phyloP scores from a whole-genome alignment of 768 basidiomycete species.

The Russula ochroleuca region DNA sequence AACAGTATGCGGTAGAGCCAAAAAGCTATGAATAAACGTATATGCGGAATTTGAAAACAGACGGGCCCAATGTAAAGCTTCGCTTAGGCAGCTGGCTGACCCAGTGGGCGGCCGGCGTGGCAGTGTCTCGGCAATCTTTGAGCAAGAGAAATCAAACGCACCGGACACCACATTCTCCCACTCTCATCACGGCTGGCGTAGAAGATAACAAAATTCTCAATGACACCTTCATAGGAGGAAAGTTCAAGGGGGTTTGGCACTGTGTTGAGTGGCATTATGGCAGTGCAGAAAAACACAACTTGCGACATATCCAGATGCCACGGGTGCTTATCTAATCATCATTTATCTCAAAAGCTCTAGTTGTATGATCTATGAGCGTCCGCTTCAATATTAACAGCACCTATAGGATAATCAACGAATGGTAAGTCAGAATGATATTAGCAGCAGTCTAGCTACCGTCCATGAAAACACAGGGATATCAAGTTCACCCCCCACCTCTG shows the following conservation, averaged over 20 bases:
- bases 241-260: constrained; percentile 38
- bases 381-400: neutral
- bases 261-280: constrained; percentile 26
- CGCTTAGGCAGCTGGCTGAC: neutral
- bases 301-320: neutral
- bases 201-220: constrained; percentile 61
- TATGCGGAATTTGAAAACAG: neutral
- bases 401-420: constrained; percentile 7
- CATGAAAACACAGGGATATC: neutral
- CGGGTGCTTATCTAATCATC: constrained; percentile 7
- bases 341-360: neutral
- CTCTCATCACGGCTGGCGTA: constrained; percentile 59
- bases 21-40: too few species aligned
- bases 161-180: constrained; percentile 68
- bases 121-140: neutral
- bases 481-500: neutral
- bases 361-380: too few species aligned
- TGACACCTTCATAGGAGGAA: constrained; percentile 38
- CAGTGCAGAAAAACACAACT: neutral
- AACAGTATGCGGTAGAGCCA: neutral
- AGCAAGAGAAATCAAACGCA: constrained; percentile 34
- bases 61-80: neutral
- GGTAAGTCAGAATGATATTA: constrained; percentile 8
- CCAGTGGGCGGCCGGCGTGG: constrained; percentile 4
- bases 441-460: neutral